A percentile compares a stretch with the other conserved stretches of the same genome.
Evolutionary conservation across 179 eudicot species (phyloP).

Genomic region (Heliamphora pulchella): DNA sequence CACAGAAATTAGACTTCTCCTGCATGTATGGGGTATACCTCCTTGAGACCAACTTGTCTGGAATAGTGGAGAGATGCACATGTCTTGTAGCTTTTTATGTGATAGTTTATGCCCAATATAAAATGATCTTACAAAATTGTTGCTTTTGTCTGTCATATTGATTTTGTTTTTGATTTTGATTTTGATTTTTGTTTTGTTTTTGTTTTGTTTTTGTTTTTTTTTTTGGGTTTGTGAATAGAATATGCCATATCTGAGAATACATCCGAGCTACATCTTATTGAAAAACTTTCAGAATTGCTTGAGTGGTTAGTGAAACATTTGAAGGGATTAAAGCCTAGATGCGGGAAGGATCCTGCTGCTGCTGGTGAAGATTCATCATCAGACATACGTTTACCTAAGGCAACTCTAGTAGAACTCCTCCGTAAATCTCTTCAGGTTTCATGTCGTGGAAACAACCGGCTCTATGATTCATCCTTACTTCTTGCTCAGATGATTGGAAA

Average conservation of each 20-base stretch:
- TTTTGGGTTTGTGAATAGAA: slow-evolving; percentile 21
- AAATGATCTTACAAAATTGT: background rate
- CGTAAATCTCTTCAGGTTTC: slow-evolving; percentile 51
- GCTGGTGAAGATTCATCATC: slow-evolving; percentile 20
- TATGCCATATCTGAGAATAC: slow-evolving; percentile 29
- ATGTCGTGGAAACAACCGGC: slow-evolving; percentile 42
- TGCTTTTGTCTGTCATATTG: background rate
- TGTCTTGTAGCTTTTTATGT: background rate
- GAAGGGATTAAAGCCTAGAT: slow-evolving; percentile 31
- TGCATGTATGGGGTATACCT: background rate
- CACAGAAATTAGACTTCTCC: background rate
- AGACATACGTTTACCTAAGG: slow-evolving; percentile 27
- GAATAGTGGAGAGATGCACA: background rate
- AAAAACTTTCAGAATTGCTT: slow-evolving; percentile 48
- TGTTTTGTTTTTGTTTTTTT: slow-evolving; percentile 16
- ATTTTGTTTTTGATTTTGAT: slow-evolving; percentile 15
- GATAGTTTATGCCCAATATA: background rate
- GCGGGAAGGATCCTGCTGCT: slow-evolving; percentile 21
- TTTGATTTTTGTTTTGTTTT: slow-evolving; percentile 14
- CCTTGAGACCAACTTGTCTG: background rate
- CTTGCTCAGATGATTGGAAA: slow-evolving; percentile 45
- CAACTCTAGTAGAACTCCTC: slow-evolving; percentile 39
- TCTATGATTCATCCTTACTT: slow-evolving; percentile 43
- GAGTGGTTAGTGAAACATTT: slow-evolving; percentile 47
- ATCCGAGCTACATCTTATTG: slow-evolving; percentile 29